These are phyloP conservation scores for Cladosporium sp. DNA, from an alignment of 2,329 filamentous ascomycete genomes.

Conservation along the genomic window DNA sequence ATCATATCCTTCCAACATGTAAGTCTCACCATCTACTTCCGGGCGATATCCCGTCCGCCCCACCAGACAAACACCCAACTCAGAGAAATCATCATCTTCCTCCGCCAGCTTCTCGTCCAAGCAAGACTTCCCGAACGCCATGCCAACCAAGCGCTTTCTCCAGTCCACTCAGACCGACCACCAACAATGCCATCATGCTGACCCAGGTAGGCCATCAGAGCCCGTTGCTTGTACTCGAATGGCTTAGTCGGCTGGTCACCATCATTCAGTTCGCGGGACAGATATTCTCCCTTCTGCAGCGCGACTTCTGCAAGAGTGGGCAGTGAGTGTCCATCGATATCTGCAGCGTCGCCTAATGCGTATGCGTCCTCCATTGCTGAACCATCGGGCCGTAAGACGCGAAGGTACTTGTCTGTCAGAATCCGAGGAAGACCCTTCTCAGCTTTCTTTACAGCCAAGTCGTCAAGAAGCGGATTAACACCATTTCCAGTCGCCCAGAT, in stretches of 20 bases:
- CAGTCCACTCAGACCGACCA: conserved; percentile 44
- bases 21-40: conserved; percentile 24
- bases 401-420: conserved; percentile 38
- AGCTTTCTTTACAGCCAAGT: conserved; percentile 36
- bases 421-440: conserved; percentile 38
- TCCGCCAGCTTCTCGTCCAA: conserved; percentile 35
- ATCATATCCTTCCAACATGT: neutral
- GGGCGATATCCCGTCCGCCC: conserved; percentile 34
- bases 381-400: conserved; percentile 33
- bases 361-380: conserved; percentile 33
- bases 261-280: conserved; percentile 34
- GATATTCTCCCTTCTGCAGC: conserved; percentile 41
- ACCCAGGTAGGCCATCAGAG: conserved; percentile 44
- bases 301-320: conserved; percentile 42
- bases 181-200: conserved; percentile 44
- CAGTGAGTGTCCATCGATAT: conserved; percentile 40
- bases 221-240: conserved; percentile 43
- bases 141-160: conserved; percentile 44
- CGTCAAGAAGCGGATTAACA: conserved; percentile 36
- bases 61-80: conserved; percentile 29
- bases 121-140: conserved; percentile 42
- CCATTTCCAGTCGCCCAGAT: conserved; percentile 45
- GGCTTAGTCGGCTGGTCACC: conserved; percentile 21
- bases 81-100: conserved; percentile 34
- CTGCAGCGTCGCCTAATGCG: conserved; percentile 42